Evolutionary conservation across 257 asterid genomes (phyloP).

Genomic region (Avicennia marina): DNA sequence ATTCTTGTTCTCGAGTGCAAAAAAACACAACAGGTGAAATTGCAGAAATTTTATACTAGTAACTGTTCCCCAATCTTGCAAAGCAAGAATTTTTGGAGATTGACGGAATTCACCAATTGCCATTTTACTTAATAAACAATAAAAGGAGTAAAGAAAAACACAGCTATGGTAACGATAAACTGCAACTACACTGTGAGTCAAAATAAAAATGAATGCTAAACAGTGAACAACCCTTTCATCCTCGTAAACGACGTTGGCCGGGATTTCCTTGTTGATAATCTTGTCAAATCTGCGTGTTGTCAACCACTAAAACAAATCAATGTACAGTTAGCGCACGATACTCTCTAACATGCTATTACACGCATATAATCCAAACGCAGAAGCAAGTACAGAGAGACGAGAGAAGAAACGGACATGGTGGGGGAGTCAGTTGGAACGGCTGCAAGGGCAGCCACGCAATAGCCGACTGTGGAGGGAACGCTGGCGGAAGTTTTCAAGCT

Average conservation of each 20-base stretch:
- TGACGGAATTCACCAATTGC: background rate
- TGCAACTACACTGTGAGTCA: background rate
- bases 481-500: background rate
- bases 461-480: background rate
- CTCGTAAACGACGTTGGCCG: slow-evolving; percentile 1
- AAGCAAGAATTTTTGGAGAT: no score
- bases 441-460: slow-evolving; percentile 6
- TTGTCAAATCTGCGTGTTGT: background rate
- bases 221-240: background rate
- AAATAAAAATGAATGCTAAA: background rate
- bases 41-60: background rate
- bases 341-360: background rate
- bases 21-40: no score
- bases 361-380: background rate
- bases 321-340: background rate
- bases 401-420: background rate
- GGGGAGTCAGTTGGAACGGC: background rate
- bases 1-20: no score
- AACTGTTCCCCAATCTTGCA: background rate
- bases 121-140: background rate
- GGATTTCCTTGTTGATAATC: slow-evolving; percentile 9
- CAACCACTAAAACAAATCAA: slow-evolving; percentile 4
- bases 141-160: background rate
- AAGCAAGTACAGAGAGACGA: background rate
- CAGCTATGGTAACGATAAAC: background rate